Conservation (phyloP, 441 rosid genomes). For the Adansonia gregorii region DNA sequence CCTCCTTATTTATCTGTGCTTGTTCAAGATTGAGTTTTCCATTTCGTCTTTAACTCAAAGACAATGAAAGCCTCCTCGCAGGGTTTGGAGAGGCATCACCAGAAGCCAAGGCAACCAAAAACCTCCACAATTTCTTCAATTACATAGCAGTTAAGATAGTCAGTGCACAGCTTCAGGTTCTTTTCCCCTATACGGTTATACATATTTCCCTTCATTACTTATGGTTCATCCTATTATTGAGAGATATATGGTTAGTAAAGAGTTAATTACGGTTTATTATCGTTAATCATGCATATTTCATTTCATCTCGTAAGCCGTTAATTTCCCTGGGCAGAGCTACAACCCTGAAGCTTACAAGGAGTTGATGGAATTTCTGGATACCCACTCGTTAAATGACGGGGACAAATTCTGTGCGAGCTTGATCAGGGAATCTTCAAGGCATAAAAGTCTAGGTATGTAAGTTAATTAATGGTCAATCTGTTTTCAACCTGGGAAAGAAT, state of each 20-base stretch:
- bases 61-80: slow-evolving; percentile 24
- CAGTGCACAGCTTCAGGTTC: slow-evolving; percentile 82
- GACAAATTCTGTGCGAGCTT: slow-evolving; percentile 72
- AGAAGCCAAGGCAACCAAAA: slow-evolving; percentile 72
- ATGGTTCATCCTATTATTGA: background rate
- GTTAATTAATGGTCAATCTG: background rate
- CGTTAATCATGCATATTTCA: background rate
- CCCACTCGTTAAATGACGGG: slow-evolving; percentile 72
- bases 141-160: slow-evolving; percentile 77
- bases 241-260: background rate
- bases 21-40: background rate
- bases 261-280: background rate
- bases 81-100: slow-evolving; percentile 94
- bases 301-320: slow-evolving; percentile 18
- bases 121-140: slow-evolving; percentile 80
- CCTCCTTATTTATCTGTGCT: background rate
- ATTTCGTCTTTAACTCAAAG: background rate
- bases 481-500: background rate
- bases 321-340: slow-evolving; percentile 68
- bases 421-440: slow-evolving; percentile 83
- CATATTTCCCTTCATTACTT: background rate
- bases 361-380: slow-evolving; percentile 58
- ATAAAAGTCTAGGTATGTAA: slow-evolving; percentile 60
- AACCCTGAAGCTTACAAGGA: slow-evolving; percentile 78
- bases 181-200: slow-evolving; percentile 19